phyloP scores from a whole-genome alignment of 2,329 filamentous ascomycete species.

The Madurella fahalii region DNA sequence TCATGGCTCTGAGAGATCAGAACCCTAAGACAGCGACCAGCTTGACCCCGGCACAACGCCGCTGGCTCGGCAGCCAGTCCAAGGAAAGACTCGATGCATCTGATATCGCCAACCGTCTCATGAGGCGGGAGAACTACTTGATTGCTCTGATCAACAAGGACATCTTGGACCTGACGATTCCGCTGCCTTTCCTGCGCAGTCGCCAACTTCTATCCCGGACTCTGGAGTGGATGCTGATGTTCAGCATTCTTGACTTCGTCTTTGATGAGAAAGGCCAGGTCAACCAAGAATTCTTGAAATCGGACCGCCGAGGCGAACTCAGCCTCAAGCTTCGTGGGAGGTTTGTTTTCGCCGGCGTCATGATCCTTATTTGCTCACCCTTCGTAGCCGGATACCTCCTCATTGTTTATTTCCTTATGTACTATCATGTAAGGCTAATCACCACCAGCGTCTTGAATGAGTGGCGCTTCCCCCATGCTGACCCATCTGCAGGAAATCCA shows the following conservation, averaged over 20 bases:
- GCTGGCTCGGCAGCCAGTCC: conserved; percentile 74
- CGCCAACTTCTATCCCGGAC: conserved; percentile 84
- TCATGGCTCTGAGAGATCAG: conserved; percentile 79
- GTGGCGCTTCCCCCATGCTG: not conserved
- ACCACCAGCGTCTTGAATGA: not conserved
- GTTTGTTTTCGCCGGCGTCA: conserved; percentile 76
- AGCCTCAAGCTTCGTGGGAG: conserved; percentile 73
- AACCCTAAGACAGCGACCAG: conserved; percentile 74
- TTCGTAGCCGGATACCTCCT: conserved; percentile 84
- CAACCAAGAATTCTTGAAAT: conserved; percentile 77
- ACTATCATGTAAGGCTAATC: conserved; percentile 67
- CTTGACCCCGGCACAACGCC: conserved; percentile 48
- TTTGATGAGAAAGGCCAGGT: conserved; percentile 89
- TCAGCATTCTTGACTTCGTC: conserved; percentile 87
- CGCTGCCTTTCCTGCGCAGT: conserved; percentile 75
- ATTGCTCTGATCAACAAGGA: conserved; percentile 98
- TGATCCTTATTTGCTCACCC: conserved; percentile 83
- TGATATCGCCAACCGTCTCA: conserved; percentile 92
- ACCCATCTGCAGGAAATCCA: conserved; percentile 71
- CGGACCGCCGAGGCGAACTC: conserved; percentile 72
- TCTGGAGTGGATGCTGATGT: conserved; percentile 86
- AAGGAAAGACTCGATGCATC: conserved; percentile 94
- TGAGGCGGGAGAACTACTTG: conserved; percentile 95
- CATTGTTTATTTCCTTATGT: conserved; percentile 87
- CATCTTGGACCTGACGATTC: conserved; percentile 79